Evolutionary conservation across 2,329 filamentous ascomycete species (phyloP), one percentile per base, ranked within the genome.

Genomic region (Exophiala alcalophila): DNA sequence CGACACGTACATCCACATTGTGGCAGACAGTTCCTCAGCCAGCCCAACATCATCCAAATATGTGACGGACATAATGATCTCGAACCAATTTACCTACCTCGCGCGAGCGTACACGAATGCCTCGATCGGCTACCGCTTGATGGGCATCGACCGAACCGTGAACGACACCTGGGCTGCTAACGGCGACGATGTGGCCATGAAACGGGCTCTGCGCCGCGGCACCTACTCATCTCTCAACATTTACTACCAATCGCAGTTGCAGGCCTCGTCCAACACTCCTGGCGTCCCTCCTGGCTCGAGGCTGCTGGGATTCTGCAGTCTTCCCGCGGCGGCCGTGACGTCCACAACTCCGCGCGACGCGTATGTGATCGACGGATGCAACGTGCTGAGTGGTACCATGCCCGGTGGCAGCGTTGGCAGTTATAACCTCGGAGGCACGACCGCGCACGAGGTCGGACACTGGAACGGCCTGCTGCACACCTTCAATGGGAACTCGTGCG

Each of bases 221-320:
- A 70, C 59, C 26, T 81, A 81, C 60, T 49, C 55, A 26, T 69
- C 70, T 1, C 66, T 80, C 24, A 81, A 81, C 59, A 64, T 81
- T 46, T 80, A 79, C 63, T 80, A 79, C 64, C 73, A 79, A 59
- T 73, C 72, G 21, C 66, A 78, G 42, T 66, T 80, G 11, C 59
- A 65, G 21, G 49, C 57, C 0, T 49, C 58, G 4, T 35, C 57
- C 4, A 53, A 52, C 8, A 55, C 57, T 4, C 57, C 57, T 4
- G 50, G 47, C 16, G 43, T 49, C 4, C 34, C 48, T 18, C 44
- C 56, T 4, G 63, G 64, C 39, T 60, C 59, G 35, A 61, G 59
- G 27, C 59, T 78, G 3, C 65, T 80, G 2, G 76, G 76, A 2
- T 73, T 73, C 38, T 80, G 76, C 63, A 76, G 72, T 0, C 61